Conservation (phyloP, 441 rosid species). For the Adansonia grandidieri region DNA sequence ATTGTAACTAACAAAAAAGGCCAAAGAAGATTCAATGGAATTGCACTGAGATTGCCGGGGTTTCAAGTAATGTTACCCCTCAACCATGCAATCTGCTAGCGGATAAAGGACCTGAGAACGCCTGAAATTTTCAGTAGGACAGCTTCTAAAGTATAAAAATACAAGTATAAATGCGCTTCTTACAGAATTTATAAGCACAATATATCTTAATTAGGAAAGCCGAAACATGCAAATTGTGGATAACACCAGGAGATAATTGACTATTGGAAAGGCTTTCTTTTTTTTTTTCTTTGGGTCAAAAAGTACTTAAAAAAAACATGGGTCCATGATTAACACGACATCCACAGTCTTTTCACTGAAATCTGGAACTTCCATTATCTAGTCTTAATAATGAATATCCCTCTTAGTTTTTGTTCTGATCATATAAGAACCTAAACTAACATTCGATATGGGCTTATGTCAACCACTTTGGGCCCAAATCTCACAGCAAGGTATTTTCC, state of each 20-base stretch:
- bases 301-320: background rate
- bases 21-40: slow-evolving; percentile 66
- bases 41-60: slow-evolving; percentile 57
- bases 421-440: slow-evolving; percentile 21
- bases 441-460: slow-evolving; percentile 6
- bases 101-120: slow-evolving; percentile 41
- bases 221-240: too few species aligned
- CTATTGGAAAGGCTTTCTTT: too few species aligned
- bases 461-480: slow-evolving; percentile 19
- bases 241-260: too few species aligned
- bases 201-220: too few species aligned
- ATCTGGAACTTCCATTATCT: background rate
- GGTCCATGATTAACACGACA: slow-evolving; percentile 30
- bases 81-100: slow-evolving; percentile 50
- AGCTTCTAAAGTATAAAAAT: slow-evolving; percentile 36
- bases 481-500: slow-evolving; percentile 19
- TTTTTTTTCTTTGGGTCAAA: too few species aligned
- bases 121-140: slow-evolving; percentile 55
- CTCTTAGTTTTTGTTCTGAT: slow-evolving; percentile 17
- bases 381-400: slow-evolving; percentile 22
- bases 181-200: slow-evolving; percentile 12
- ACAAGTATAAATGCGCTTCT: slow-evolving; percentile 38
- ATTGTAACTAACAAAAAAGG: slow-evolving; percentile 41
- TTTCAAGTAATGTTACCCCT: slow-evolving; percentile 56
- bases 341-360: background rate